Percentiles rank a stretch among this genome's conserved stretches.
Conservation (phyloP, 2,329 filamentous ascomycete genomes). For the Penicillium janthinellum region DNA sequence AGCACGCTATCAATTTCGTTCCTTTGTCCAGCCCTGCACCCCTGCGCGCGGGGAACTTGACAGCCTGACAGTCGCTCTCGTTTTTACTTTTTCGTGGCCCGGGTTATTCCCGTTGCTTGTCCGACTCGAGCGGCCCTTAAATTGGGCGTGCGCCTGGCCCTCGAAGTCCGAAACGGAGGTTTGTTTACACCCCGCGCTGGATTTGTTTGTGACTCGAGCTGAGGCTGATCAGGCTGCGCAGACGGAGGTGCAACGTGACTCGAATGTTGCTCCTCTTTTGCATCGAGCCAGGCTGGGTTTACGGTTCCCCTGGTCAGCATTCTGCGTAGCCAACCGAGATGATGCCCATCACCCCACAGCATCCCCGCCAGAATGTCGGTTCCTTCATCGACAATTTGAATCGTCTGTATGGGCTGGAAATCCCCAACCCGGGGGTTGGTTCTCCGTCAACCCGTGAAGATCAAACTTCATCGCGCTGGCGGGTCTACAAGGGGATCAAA, state of each 20-base stretch:
- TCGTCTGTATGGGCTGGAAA: slow-evolving; percentile 36
- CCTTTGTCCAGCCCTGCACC: neutral
- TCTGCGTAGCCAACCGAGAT: neutral
- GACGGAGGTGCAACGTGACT: neutral
- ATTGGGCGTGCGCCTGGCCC: neutral
- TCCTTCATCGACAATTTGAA: slow-evolving; percentile 38
- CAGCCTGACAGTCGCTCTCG: neutral
- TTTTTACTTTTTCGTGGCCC: neutral
- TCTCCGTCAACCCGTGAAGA: slow-evolving; percentile 21
- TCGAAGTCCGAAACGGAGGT: too few species aligned
- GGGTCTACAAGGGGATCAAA: slow-evolving; percentile 32
- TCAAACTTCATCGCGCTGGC: slow-evolving; percentile 23
- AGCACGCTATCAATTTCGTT: neutral
- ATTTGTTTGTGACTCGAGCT: too few species aligned
- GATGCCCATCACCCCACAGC: slow-evolving; percentile 25
- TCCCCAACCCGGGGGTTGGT: slow-evolving; percentile 29
- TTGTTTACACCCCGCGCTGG: too few species aligned
- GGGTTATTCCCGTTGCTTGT: neutral
- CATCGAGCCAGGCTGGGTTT: neutral
- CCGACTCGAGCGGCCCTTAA: neutral
- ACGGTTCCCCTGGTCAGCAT: neutral
- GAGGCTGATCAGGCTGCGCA: too few species aligned
- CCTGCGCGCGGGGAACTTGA: neutral
- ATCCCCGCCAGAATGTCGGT: slow-evolving; percentile 26
- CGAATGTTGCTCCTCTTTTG: neutral